phyloP scores from a whole-genome alignment of 176 grass and related monocot genomes.

The Saccharum officinarum region DNA sequence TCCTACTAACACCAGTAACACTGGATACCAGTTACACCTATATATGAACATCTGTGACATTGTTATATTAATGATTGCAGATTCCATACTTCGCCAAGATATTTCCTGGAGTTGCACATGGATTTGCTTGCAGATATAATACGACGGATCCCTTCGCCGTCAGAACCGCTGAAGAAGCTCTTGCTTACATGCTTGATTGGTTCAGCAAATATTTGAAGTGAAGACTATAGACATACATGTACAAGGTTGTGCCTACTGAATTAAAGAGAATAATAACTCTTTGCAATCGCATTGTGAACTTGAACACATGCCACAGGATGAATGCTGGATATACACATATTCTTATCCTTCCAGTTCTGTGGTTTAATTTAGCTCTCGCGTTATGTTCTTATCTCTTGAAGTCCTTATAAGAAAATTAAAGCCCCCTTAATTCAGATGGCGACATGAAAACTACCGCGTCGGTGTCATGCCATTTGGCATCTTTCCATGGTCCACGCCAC shows the following conservation, averaged over 20 bases:
- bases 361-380: too few species aligned
- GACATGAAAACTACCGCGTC: too few species aligned
- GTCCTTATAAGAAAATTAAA: too few species aligned
- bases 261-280: neutral
- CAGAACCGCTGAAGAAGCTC: conserved; percentile 22
- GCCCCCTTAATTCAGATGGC: too few species aligned
- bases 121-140: conserved; percentile 45
- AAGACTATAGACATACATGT: neutral
- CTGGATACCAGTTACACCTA: neutral
- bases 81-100: conserved; percentile 37
- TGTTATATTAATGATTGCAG: conserved; percentile 11
- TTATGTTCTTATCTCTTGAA: too few species aligned
- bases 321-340: neutral
- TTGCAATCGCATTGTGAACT: neutral
- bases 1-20: neutral
- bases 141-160: conserved; percentile 15
- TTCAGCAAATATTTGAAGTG: conserved; percentile 40
- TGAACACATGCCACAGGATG: neutral
- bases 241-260: neutral
- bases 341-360: too few species aligned
- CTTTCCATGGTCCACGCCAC: too few species aligned
- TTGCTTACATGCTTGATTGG: conserved; percentile 41
- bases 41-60: neutral
- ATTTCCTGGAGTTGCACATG: conserved; percentile 25
- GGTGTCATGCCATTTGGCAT: too few species aligned